Conservation (phyloP, 1,284 basidiomycete genomes). For the Stygiomarasmius scandens region DNA sequence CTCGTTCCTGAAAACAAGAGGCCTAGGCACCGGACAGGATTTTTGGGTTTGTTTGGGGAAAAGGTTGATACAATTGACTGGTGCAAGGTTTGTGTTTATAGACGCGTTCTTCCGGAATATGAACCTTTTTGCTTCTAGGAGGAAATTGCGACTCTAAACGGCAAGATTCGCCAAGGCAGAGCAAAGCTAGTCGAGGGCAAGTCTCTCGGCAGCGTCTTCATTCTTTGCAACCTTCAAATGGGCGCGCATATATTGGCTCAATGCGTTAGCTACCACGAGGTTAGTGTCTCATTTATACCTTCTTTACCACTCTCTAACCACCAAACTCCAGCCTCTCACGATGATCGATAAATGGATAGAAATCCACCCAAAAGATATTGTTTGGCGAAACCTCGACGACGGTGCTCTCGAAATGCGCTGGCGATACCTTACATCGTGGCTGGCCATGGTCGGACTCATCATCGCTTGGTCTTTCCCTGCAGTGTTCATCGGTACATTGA, state of each 20-base stretch:
- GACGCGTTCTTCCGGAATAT: constrained; percentile 1
- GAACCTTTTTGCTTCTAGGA: constrained; percentile 29
- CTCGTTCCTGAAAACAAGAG: constrained; percentile 57
- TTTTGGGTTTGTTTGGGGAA: constrained; percentile 60
- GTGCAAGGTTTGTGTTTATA: constrained; percentile 51
- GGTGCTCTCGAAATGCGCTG: constrained; percentile 49
- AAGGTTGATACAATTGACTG: constrained; percentile 80
- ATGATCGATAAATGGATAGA: constrained; percentile 73
- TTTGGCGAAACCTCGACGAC: constrained; percentile 59
- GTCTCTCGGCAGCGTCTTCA: constrained; percentile 71
- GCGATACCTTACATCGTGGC: constrained; percentile 48
- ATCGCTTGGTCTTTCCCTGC: constrained; percentile 69
- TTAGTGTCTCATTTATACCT: constrained; percentile 26
- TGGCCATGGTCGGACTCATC: constrained; percentile 58
- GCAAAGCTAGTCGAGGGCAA: constrained; percentile 42
- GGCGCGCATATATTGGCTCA: constrained; percentile 74
- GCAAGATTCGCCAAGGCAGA: constrained; percentile 45
- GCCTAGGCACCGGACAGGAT: constrained; percentile 62
- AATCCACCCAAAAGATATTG: constrained; percentile 71
- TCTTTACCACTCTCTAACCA: neutral
- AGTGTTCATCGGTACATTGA: constrained; percentile 51
- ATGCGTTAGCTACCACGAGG: constrained; percentile 59
- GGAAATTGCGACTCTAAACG: constrained; percentile 55
- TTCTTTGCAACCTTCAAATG: constrained; percentile 80
- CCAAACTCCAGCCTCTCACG: constrained; percentile 40